Evolutionary conservation across 495 filamentous ascomycete species (phyloP).

Genomic region (Neurospora sp.): DNA sequence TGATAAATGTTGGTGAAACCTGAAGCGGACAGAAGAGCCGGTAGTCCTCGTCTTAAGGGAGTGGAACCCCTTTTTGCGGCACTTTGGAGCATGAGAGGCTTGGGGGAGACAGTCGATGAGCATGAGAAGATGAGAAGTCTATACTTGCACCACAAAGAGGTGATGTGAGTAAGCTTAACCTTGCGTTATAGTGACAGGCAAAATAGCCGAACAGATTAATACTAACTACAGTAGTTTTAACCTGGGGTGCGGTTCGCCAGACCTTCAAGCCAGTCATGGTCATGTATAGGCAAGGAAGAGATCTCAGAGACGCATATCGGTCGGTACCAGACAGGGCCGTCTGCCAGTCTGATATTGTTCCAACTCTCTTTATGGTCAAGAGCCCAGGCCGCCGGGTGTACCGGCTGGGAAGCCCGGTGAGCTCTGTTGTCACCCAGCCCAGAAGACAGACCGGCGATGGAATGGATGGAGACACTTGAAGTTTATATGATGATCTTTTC

Average conservation of each 20-base stretch:
- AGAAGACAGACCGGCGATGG: background rate
- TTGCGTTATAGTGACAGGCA: background rate
- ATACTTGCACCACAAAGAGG: no score
- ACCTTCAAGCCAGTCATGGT: background rate
- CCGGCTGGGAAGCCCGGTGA: background rate
- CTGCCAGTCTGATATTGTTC: background rate
- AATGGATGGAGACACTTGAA: background rate
- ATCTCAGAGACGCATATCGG: background rate
- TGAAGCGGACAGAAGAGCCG: no score
- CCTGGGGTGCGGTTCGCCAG: background rate
- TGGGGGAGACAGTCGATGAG: background rate
- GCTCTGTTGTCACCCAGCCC: background rate
- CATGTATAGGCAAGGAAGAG: background rate
- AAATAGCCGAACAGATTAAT: background rate
- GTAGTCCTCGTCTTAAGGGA: background rate
- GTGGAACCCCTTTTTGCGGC: background rate
- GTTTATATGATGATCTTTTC: background rate
- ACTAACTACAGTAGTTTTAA: background rate
- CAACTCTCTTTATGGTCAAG: background rate
- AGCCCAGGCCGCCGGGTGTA: background rate
- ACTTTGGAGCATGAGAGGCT: background rate
- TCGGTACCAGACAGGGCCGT: background rate
- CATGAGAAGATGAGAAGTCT: background rate
- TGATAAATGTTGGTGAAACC: no score
- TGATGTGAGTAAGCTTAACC: background rate